Base-by-base conservation (phyloP, 2,329 filamentous ascomycete genomes). In the Cylindrodendrum hubeiense region DNA sequence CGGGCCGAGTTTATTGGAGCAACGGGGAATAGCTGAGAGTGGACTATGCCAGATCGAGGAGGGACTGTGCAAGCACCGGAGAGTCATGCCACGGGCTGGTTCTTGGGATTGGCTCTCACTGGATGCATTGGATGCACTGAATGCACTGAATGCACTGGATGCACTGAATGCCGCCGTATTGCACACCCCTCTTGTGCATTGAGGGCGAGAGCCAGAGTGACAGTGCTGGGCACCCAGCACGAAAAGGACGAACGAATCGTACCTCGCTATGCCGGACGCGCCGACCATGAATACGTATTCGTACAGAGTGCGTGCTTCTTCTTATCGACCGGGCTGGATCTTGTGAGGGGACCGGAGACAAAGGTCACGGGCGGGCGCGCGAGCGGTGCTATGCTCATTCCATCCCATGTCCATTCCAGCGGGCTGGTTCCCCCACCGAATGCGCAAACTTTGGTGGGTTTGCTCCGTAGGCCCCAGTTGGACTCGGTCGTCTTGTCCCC, bases 401-500 rank as follows among this genome's bases (percentile, higher is more conserved):
- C 71, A 72, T 34, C 52, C 39, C 46, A 50, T 59, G 30, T 61
- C 44, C 72, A 74, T 74, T 73, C 72, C 70, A 73, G 56, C 61
- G 55, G 47, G 54, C 59, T 70, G 67, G 69, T 67, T 67, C 62
- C 70, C 53, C 41, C 28, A 55, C 47, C 19, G 24, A 66, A 59
- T 58, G 53, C 46, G 33, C 52, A 67, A 64, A 67, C 50, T 53
- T 69, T 53, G 53, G 58, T 34, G 47, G 28, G 47, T 19, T 53
- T 63, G n/a, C n/a, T n/a, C n/a, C n/a, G n/a, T n/a, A 63, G 60
- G 64, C 52, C 55, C 67, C 59, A 64, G 37, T 47, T 39, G 50
- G 39, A 37, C 51, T 52, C 34, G 50, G n/a, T 39, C 37, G 37
- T 39, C 37, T 39, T 33, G 41, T 44, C 51, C 13, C 12, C 43